Evolutionary conservation across 495 filamentous ascomycete genomes (phyloP).

Genomic region (Penicillium canescens): DNA sequence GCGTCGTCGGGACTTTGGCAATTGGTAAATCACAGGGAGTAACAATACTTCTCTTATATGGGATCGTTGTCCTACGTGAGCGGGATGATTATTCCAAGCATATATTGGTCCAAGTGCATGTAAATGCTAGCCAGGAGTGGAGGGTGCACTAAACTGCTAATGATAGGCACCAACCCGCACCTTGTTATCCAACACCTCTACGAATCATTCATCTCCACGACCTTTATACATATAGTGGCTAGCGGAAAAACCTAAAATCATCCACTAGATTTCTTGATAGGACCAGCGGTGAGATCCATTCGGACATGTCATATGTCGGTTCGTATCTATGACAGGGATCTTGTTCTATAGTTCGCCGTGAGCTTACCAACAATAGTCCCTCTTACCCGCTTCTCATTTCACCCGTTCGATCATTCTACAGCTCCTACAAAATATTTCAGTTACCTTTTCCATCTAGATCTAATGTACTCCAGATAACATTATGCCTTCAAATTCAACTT

Average conservation of each 20-base stretch:
- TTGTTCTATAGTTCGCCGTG: background rate
- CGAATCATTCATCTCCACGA: no score
- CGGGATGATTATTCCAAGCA: background rate
- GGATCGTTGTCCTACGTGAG: background rate
- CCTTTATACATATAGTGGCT: no score
- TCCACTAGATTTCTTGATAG: no score
- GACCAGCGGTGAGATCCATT: background rate
- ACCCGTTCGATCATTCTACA: background rate
- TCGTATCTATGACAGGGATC: background rate
- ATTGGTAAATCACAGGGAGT: no score
- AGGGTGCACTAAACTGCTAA: no score
- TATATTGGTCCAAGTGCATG: background rate
- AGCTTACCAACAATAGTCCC: background rate
- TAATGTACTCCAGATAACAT: background rate
- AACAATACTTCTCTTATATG: no score
- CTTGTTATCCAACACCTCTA: no score
- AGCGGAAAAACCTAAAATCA: no score
- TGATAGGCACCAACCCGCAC: no score
- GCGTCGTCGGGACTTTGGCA: no score
- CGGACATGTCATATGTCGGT: background rate
- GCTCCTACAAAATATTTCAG: background rate
- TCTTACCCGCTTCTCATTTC: no score
- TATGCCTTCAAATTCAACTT: constrained; percentile 9
- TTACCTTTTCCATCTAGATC: background rate
- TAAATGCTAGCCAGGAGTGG: background rate